Evolutionary conservation across 2,329 filamentous ascomycete species (phyloP), one percentile per base, ranked within the genome.

Genomic region (Claviceps humidiphila): DNA sequence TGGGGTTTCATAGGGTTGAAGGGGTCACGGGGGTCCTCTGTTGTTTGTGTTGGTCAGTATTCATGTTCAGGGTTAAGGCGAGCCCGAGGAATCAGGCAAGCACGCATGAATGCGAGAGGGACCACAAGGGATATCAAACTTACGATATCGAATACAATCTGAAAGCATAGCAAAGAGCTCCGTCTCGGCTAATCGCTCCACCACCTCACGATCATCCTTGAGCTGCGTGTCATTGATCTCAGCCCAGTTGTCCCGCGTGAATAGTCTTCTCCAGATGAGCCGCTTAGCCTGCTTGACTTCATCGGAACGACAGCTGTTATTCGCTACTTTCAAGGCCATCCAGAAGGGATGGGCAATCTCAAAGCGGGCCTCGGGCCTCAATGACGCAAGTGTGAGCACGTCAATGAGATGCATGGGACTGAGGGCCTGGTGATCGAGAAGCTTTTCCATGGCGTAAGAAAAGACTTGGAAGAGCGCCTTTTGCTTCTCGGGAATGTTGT

Each of bases 241-340:
- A 26, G 77, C 72, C 93, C 93, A 98, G 63, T 96, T 81, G 64
- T 96, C 90, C 49, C 83, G 81, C 58, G 91, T 77, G 61, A 86
- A 86, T 55, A 89, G 84, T 51, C 93, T 81, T 63, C 93, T 85
- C 93, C 93, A 98, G 56, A 97, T 87, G 41, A 81, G 70, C 16
- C 72, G 69, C 64, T 75, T 74, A 5, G 76, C 76, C 57, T 83
- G 75, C 56, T 76, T 75, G 46, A 78, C 74, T n/a, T 78, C 75
- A 17, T 72, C 81, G 57, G 71, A 72, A 59, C 66, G 74, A 59
- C 74, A 76, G 58, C 71, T 80, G 62, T 71, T 76, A 66, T 71
- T 75, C 61, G 70, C 78, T 51, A 76, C 78, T 61, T 76, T 72
- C 17, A 95, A 74, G 22, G 89, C 89, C 55, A 85, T 72, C 65